Percentiles rank a stretch among this genome's conserved stretches.
phyloP scores from a whole-genome alignment of 2,329 filamentous ascomycete species.

The Fusarium newnesense region DNA sequence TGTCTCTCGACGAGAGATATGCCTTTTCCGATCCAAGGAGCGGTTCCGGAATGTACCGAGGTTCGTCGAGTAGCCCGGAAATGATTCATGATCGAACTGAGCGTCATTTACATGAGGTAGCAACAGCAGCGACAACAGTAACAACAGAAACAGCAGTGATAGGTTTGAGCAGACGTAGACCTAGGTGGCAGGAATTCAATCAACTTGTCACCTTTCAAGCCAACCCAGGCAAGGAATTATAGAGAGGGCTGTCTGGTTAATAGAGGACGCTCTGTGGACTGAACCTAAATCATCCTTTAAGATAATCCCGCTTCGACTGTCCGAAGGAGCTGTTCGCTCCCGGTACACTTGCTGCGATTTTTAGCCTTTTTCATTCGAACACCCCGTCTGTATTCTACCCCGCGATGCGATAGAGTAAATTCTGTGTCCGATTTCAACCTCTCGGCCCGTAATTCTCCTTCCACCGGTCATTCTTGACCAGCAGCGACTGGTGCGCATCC shows the following conservation, averaged over 20 bases:
- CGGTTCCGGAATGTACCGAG: neutral
- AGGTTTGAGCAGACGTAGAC: neutral
- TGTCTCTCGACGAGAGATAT: neutral
- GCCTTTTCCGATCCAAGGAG: neutral
- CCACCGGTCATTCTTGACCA: neutral
- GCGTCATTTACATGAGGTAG: neutral
- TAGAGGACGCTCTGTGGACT: neutral
- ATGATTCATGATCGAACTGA: neutral
- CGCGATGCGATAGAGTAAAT: neutral
- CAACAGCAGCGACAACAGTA: neutral
- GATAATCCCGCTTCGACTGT: neutral
- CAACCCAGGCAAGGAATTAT: neutral
- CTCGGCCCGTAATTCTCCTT: neutral
- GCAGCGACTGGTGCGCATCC: neutral
- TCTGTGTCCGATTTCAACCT: neutral
- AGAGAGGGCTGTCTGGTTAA: neutral
- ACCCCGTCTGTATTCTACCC: neutral
- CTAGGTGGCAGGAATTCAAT: neutral
- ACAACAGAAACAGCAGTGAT: neutral
- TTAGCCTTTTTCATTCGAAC: fast-evolving
- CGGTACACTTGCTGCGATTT: neutral
- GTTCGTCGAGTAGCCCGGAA: neutral
- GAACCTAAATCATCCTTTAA: neutral
- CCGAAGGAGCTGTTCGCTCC: neutral
- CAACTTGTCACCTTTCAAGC: neutral